phyloP scores from a whole-genome alignment of 495 filamentous ascomycete genomes.

The Podospora pseudopauciseta region DNA sequence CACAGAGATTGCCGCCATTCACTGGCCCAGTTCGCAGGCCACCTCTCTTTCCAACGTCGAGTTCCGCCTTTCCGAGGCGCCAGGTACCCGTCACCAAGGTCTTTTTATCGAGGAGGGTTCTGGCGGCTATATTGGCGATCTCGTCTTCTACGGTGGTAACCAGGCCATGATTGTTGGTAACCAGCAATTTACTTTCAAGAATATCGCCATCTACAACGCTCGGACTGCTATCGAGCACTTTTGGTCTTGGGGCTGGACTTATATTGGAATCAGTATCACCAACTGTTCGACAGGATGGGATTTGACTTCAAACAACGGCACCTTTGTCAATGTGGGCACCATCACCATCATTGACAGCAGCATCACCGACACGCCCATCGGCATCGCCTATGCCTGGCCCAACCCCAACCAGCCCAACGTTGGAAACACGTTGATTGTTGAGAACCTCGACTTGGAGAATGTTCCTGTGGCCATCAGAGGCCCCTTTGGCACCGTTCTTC shows the following conservation, averaged over 20 bases:
- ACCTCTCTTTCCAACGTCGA: conserved; percentile 71
- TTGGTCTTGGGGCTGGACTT: conserved; percentile 58
- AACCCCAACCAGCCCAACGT: conserved; percentile 49
- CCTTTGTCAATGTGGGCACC: conserved; percentile 61
- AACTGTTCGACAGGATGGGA: conserved; percentile 65
- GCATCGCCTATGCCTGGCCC: conserved; percentile 46
- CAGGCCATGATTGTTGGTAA: conserved; percentile 65
- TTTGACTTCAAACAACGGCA: conserved; percentile 43
- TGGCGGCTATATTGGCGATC: conserved; percentile 69
- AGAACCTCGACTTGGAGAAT: conserved; percentile 63
- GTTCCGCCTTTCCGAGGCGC: conserved; percentile 58
- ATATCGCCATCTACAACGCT: conserved; percentile 59
- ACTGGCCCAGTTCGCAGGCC: conserved; percentile 75
- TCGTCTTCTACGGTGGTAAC: conserved; percentile 66
- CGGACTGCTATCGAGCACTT: conserved; percentile 49
- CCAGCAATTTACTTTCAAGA: conserved; percentile 79
- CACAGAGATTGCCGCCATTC: conserved; percentile 60
- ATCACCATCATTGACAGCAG: conserved; percentile 73
- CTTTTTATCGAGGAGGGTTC: conserved; percentile 73
- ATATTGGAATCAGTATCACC: conserved; percentile 63
- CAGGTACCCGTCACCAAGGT: conserved; percentile 64
- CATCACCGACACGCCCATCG: conserved; percentile 62
- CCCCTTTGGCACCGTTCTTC: conserved; percentile 48
- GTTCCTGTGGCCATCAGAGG: conserved; percentile 54
- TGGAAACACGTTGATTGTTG: conserved; percentile 51